Conservation (phyloP, 2,329 filamentous ascomycete genomes). For the Fusarium sp. region DNA sequence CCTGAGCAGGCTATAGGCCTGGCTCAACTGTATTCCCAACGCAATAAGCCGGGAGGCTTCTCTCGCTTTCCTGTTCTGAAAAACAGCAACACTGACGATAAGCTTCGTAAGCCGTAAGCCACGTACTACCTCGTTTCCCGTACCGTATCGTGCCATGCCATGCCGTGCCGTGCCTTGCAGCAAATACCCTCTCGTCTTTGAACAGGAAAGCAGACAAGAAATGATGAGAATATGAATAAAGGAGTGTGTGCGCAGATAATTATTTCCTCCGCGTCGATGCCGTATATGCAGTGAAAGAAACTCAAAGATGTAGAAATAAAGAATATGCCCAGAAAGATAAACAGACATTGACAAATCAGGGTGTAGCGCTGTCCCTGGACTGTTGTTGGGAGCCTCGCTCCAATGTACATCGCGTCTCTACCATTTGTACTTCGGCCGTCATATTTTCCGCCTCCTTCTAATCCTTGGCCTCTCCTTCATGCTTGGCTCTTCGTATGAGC, state of each 20-base stretch:
- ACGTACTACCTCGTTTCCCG: constrained; percentile 8
- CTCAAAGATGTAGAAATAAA: constrained; percentile 22
- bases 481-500: constrained; percentile 2
- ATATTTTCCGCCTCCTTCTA: constrained; percentile 12
- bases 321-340: constrained; percentile 28
- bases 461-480: constrained; percentile 8
- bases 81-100: neutral
- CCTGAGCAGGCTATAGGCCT: neutral
- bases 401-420: constrained; percentile 5
- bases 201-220: constrained; percentile 27
- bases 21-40: neutral
- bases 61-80: neutral
- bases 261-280: constrained; percentile 34
- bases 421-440: constrained; percentile 8
- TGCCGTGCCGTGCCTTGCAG: constrained; percentile 43
- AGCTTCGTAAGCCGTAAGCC: constrained; percentile 14
- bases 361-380: constrained; percentile 29
- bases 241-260: constrained; percentile 30
- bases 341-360: constrained; percentile 25
- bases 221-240: constrained; percentile 31
- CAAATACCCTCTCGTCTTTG: constrained; percentile 40
- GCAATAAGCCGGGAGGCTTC: neutral
- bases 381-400: constrained; percentile 19
- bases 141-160: constrained; percentile 9
- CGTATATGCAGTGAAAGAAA: constrained; percentile 21